phyloP scores from a whole-genome alignment of 345 rosid species.

The Eucalyptus decipiens region DNA sequence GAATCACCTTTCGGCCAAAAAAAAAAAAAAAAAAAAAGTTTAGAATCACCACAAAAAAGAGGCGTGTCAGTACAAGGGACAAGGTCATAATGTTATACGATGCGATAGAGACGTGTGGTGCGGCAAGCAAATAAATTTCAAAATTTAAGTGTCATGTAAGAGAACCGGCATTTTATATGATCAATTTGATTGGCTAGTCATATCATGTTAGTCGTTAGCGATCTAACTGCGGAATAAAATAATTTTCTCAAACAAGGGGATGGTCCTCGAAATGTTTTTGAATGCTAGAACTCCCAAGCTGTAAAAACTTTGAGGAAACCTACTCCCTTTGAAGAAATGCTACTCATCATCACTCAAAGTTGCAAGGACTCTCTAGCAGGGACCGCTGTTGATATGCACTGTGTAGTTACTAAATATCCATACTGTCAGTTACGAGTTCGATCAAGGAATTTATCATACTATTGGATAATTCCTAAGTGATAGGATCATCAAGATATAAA shows the following conservation, averaged over 20 bases:
- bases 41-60: not conserved
- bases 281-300: not conserved
- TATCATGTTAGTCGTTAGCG: too few species aligned
- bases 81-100: not conserved
- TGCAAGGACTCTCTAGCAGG: not conserved
- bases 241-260: too few species aligned
- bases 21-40: too few species aligned
- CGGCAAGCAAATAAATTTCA: too few species aligned
- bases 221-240: too few species aligned
- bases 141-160: too few species aligned
- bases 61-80: not conserved
- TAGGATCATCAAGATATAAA: not conserved
- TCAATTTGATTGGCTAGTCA: too few species aligned
- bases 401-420: not conserved
- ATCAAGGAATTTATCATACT: not conserved
- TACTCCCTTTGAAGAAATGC: not conserved
- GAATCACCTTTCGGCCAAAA: too few species aligned
- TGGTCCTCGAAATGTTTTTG: accelerated
- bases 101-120: too few species aligned
- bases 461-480: not conserved
- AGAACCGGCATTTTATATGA: too few species aligned
- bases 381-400: not conserved
- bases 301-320: not conserved
- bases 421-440: not conserved
- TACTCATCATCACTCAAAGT: not conserved